These are phyloP conservation scores for Nigrospora osmanthi DNA, from an alignment of 2,329 filamentous ascomycete species.

Conservation along the genomic window DNA sequence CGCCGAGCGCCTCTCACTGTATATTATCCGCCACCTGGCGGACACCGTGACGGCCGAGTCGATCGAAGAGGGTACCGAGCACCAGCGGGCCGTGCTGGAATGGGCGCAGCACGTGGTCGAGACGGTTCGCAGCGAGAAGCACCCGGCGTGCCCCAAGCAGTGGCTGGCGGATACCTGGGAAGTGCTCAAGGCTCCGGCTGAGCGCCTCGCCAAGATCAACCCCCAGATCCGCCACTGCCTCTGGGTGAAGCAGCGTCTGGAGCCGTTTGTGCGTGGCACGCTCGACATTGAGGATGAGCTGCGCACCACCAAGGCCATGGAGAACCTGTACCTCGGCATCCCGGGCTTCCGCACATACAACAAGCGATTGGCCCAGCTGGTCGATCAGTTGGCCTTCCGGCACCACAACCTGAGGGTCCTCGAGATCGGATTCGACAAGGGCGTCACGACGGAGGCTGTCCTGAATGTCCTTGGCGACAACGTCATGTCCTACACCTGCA, in stretches of 20 bases:
- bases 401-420: conserved; percentile 26
- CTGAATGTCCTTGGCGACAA: conserved; percentile 16
- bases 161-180: conserved; percentile 5
- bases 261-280: conserved; percentile 19
- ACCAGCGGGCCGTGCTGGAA: conserved; percentile 6
- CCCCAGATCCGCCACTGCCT: conserved; percentile 1
- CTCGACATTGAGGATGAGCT: conserved; percentile 17
- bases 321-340: conserved; percentile 17
- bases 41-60: conserved; percentile 3
- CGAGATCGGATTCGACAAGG: conserved; percentile 25
- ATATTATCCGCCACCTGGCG: conserved; percentile 11
- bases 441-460: conserved; percentile 23
- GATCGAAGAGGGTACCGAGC: conserved; percentile 8
- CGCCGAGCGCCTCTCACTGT: conserved; percentile 13
- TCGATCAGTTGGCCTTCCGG: conserved; percentile 19
- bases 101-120: conserved; percentile 10
- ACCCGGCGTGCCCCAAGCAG: conserved; percentile 3
- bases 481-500: conserved; percentile 27
- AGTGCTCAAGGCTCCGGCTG: conserved; percentile 1
- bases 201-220: conserved; percentile 1
- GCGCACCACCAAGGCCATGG: conserved; percentile 10
- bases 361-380: conserved; percentile 12
- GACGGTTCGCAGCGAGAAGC: not conserved
- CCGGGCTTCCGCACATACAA: conserved; percentile 18
- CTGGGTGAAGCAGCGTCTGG: conserved; percentile 18